Evolutionary conservation across 2,329 filamentous ascomycete genomes (phyloP), one percentile per base, ranked within the genome.

Genomic region (Fusarium annulatum): DNA sequence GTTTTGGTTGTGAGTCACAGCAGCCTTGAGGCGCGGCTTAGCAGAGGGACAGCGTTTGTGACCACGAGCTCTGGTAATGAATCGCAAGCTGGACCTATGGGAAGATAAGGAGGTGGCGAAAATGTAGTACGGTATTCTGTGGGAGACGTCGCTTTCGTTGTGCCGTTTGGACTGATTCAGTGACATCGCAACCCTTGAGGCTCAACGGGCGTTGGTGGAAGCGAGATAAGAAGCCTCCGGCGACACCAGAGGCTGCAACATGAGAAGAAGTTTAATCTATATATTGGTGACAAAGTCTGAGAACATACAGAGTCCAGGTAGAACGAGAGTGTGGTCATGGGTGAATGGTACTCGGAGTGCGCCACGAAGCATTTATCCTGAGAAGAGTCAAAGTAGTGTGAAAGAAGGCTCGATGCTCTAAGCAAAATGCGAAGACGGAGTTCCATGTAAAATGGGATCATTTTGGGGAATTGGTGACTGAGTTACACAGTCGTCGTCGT

Each of bases 181-280:
- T 28, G 28, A 28, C 28, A 28, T 28, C 28, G 3, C 28, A 15
- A n/a, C 1, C 23, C 15, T 49, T n/a, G 30, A 38, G 2, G 21
- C 11, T 3, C 19, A 28, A 23, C 18, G 2, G 14, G 2, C 7
- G 7, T 33, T 6, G 21, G 1, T 28, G 3, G 4, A 4, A 59
- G n/a, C 6, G 23, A 49, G 41, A 58, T 3, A 10, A 23, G 15
- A 28, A 18, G 30, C 2, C 18, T 5, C 18, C 4, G 3, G 11
- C 23, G 23, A 51, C 7, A 3, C 3, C 21, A 30, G 12, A 30
- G 19, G 5, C 4, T 10, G 0, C 2, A 2, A 9, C 2, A 18
- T 10, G 9, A n/a, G 11, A 7, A 14, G 4, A n/a, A 7, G 3
- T 2, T 2, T 0, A n/a, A 6, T 9, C 4, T 11, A 18, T 0